phyloP scores from a whole-genome alignment of 352 stramenopile genomes.

The Phytophthora sp. region DNA sequence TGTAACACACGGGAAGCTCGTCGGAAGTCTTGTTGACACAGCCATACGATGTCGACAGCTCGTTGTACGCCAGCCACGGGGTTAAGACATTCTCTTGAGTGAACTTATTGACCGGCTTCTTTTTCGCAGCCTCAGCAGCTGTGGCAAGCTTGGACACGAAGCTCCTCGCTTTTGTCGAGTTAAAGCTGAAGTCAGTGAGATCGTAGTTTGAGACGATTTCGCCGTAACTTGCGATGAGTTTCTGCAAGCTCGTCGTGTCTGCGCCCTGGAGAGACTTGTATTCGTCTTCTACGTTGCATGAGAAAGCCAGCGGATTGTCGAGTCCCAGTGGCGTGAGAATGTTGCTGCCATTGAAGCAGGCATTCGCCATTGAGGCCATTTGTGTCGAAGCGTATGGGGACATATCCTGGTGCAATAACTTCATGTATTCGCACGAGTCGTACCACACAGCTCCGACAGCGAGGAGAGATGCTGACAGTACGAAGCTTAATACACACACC shows the following conservation, averaged over 20 bases:
- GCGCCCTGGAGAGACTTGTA: constrained; percentile 51
- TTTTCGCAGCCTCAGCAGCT: constrained; percentile 33
- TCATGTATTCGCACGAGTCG: constrained; percentile 85
- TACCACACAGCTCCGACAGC: constrained; percentile 81
- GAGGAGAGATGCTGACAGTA: constrained; percentile 71
- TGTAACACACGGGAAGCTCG: constrained; percentile 65
- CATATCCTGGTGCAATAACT: constrained; percentile 74
- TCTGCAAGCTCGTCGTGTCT: constrained; percentile 47
- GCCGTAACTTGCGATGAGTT: constrained; percentile 54
- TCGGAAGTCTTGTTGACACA: constrained; percentile 45
- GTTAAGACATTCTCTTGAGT: constrained; percentile 67
- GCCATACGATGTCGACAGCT: constrained; percentile 19
- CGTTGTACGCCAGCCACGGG: constrained; percentile 61
- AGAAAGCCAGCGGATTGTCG: constrained; percentile 56
- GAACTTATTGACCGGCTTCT: constrained; percentile 26
- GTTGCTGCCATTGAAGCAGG: constrained; percentile 76
- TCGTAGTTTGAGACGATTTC: constrained; percentile 55
- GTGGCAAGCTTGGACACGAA: constrained; percentile 49
- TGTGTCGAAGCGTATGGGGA: constrained; percentile 72
- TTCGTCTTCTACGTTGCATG: constrained; percentile 69
- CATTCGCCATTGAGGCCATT: constrained; percentile 62
- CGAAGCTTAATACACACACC: constrained; percentile 82
- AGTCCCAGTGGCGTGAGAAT: constrained; percentile 65
- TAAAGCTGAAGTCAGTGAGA: constrained; percentile 70
- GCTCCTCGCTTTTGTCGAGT: constrained; percentile 53